Conservation (phyloP, 2,329 filamentous ascomycete species). For the Zarea fungicola region DNA sequence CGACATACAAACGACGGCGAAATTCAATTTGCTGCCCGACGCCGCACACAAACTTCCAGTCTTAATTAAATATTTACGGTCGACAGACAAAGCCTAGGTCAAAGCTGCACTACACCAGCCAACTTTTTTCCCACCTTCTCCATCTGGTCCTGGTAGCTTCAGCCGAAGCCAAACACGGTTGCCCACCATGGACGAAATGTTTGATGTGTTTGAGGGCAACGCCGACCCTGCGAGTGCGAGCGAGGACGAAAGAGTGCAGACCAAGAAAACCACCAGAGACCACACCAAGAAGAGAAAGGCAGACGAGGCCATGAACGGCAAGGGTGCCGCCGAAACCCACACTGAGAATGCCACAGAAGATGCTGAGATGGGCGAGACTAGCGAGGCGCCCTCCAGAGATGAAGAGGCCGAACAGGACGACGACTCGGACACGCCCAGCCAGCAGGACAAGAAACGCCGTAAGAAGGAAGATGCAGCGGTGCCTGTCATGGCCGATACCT, state of each 20-base stretch:
- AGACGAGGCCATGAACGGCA: slow-evolving; percentile 68
- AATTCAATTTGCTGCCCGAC: no score
- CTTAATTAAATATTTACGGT: not conserved
- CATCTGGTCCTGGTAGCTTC: not conserved
- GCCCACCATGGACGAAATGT: slow-evolving; percentile 66
- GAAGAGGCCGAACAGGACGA: slow-evolving; percentile 31
- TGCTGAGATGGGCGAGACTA: slow-evolving; percentile 39
- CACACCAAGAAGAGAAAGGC: slow-evolving; percentile 82
- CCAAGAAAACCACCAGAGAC: slow-evolving; percentile 48
- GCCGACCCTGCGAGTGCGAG: slow-evolving; percentile 33
- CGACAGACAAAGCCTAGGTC: not conserved
- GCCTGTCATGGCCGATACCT: slow-evolving; percentile 85
- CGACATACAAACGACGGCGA: not conserved
- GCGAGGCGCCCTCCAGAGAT: slow-evolving; percentile 31
- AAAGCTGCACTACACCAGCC: not conserved
- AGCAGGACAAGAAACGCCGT: slow-evolving; percentile 57
- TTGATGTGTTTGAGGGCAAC: slow-evolving; percentile 73
- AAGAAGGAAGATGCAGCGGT: slow-evolving; percentile 59
- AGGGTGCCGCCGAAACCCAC: slow-evolving; percentile 22
- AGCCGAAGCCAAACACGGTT: not conserved
- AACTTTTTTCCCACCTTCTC: not conserved
- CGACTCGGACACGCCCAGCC: slow-evolving; percentile 40
- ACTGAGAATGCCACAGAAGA: slow-evolving; percentile 22
- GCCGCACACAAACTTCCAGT: no score
- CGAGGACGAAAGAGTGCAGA: slow-evolving; percentile 40